Base-by-base conservation (phyloP, 2,329 filamentous ascomycete species). In the Stagonosporopsis chrysanthemi region DNA sequence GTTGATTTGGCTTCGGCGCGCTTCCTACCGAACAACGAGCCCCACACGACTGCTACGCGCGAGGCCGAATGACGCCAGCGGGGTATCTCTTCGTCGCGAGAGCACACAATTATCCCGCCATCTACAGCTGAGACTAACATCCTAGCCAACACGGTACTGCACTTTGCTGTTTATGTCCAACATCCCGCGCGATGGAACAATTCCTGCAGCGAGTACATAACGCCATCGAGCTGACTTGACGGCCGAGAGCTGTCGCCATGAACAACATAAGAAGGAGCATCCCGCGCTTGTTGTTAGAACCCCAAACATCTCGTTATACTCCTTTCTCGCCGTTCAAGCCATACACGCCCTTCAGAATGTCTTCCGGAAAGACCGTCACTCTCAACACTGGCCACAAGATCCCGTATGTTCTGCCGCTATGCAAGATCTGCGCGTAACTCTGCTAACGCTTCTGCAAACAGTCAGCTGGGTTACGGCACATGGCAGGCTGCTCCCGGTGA, bases 301-400 rank as follows among this genome's bases (percentile, higher is more conserved):
- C 23, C 3, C 33, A 39, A 23, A 56, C 36, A 58, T 17, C 47
- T 26, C 28, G 33, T 40, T 47, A 6, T 19, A 39, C 43, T 29
- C 15, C 46, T n/a, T 42, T 36, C 43, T 17, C n/a, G 35, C 4
- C 31, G 14, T 17, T 49, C 22, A 57, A 31, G 47, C n/a, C 39
- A 38, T 48, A 56, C 35, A 29, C 39, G 52, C 47, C 44, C 28
- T 53, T 60, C 66, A 72, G 38, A 48, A 71, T 72, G 67, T 68
- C 66, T 54, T 68, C 75, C 50, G 76, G 77, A 64, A 70, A 75
- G 68, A 72, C 67, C n/a, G 63, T 69, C 33, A 71, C 65, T 15
- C 66, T 73, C 39, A 73, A 64, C 62, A 67, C 66, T 26, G 71
- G 71, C 51, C 24, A 65, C 62, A 71, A 71, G 59, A 73, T 95